These are phyloP conservation scores for Curvularia eragrostidis DNA, from an alignment of 2,329 filamentous ascomycete species.

Conservation along the genomic window DNA sequence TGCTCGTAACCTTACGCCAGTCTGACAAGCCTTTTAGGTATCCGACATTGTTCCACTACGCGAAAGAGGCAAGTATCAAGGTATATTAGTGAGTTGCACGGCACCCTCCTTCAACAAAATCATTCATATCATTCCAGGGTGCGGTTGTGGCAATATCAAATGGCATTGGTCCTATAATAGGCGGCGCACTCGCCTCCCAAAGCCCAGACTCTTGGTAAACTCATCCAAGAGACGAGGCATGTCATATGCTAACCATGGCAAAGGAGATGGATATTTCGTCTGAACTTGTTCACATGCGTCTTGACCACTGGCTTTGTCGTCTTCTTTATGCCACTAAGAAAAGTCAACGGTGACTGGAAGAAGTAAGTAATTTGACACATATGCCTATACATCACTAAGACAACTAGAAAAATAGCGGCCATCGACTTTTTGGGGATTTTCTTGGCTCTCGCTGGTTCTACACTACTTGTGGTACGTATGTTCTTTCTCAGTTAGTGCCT, in stretches of 20 bases:
- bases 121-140: conserved; percentile 38
- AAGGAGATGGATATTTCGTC: conserved; percentile 32
- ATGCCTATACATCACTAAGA: conserved; percentile 3
- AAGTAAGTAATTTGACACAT: conserved; percentile 43
- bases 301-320: conserved; percentile 27
- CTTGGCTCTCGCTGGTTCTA: conserved; percentile 60
- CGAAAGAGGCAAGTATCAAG: conserved; percentile 51
- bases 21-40: neutral
- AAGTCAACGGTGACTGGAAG: conserved; percentile 59
- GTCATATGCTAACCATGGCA: neutral
- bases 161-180: conserved; percentile 37
- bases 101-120: neutral
- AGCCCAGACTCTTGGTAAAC: conserved; percentile 25
- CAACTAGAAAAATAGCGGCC: conserved; percentile 33
- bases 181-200: conserved; percentile 34
- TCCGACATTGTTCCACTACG: conserved; percentile 48
- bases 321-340: conserved; percentile 50
- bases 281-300: conserved; percentile 48
- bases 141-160: conserved; percentile 37
- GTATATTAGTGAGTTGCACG: conserved; percentile 29
- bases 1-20: neutral
- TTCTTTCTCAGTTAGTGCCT: neutral
- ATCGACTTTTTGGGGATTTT: conserved; percentile 68
- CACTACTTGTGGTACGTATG: conserved; percentile 62
- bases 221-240: too few relatives aligned